Conservation (phyloP, 345 rosid genomes). For the Sisymbrium altissimum region DNA sequence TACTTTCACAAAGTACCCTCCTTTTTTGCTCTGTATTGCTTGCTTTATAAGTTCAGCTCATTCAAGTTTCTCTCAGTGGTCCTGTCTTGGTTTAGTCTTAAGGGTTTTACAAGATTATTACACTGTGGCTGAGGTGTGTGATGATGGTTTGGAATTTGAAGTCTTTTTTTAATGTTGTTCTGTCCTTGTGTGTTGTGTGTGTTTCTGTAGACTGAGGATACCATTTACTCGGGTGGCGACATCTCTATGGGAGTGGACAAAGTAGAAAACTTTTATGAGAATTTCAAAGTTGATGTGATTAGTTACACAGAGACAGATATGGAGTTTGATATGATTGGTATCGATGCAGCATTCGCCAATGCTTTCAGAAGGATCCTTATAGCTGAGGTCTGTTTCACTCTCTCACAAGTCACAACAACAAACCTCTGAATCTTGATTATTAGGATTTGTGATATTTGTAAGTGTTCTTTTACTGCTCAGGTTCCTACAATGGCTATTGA, state of each 20-base stretch:
- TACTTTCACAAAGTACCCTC: neutral
- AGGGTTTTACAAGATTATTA: neutral
- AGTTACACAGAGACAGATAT: slow-evolving; percentile 58
- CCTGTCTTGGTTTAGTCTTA: no score
- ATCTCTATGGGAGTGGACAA: slow-evolving; percentile 57
- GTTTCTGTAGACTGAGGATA: slow-evolving; percentile 54
- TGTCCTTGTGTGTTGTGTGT: slow-evolving; percentile 27
- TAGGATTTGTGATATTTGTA: neutral
- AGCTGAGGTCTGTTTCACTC: slow-evolving; percentile 60
- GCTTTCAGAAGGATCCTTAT: slow-evolving; percentile 89
- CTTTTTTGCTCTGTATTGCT: neutral
- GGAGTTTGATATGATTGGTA: slow-evolving; percentile 85
- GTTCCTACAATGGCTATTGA: slow-evolving; percentile 97
- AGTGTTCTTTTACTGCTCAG: slow-evolving; percentile 41
- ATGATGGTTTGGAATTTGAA: neutral
- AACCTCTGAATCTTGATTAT: neutral
- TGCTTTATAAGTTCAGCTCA: neutral
- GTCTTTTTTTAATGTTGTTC: neutral
- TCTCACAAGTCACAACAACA: neutral
- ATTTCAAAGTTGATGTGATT: slow-evolving; percentile 65
- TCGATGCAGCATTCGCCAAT: slow-evolving; percentile 83
- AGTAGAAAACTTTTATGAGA: slow-evolving; percentile 45
- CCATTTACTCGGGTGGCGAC: slow-evolving; percentile 59
- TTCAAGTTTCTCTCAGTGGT: no score
- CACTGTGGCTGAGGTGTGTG: neutral